Evolutionary conservation across 2,329 filamentous ascomycete species (phyloP).

Genomic region (Colletotrichum scovillei): DNA sequence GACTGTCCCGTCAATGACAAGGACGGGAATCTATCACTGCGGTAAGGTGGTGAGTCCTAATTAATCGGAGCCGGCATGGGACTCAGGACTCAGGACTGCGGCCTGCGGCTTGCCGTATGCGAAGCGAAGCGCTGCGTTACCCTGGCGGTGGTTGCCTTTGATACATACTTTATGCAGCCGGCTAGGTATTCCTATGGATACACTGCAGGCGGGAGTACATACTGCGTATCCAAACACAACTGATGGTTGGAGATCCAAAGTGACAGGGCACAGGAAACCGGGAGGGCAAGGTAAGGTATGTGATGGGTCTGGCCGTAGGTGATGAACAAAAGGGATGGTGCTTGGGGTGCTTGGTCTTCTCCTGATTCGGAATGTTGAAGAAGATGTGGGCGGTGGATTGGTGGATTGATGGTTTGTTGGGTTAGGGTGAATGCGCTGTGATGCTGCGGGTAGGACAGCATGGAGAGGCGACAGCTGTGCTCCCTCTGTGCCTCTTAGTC

Average conservation of each 20-base stretch:
- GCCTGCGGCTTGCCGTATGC: neutral
- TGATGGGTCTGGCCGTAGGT: neutral
- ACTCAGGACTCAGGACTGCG: no score
- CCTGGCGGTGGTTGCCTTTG: neutral
- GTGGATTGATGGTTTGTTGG: neutral
- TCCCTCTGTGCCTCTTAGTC: neutral
- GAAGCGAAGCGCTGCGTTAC: neutral
- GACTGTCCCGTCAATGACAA: neutral
- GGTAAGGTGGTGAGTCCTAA: neutral
- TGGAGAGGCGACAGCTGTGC: neutral
- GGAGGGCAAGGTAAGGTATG: neutral
- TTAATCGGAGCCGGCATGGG: neutral
- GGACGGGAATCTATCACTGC: neutral
- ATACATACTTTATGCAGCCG: no score
- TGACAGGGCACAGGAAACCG: neutral
- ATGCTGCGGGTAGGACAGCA: conserved; percentile 7
- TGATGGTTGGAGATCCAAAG: neutral
- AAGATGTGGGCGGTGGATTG: neutral
- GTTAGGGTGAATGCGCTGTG: neutral
- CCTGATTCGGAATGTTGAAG: conserved; percentile 11
- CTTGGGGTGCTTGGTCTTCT: neutral
- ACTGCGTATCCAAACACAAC: no score
- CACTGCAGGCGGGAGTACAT: no score
- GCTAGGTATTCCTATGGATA: neutral
- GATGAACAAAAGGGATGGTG: neutral